Evolutionary conservation across 1,139 yeast genomes (phyloP).

Genomic region (Kluyveromyces sp.): DNA sequence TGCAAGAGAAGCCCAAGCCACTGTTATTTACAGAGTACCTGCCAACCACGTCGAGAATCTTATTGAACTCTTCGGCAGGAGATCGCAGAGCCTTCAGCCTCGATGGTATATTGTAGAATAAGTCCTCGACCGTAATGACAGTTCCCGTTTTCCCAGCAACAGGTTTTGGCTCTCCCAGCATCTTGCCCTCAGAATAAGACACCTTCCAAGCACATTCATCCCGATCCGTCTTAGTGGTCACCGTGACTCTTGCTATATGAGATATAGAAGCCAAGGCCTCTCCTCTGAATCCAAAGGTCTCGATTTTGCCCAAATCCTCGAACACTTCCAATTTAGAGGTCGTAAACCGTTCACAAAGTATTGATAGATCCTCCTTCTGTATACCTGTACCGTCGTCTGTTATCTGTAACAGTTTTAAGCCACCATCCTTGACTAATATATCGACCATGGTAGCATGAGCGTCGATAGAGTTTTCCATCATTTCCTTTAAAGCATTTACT

Average conservation of each 20-base stretch:
- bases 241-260: conserved; percentile 60
- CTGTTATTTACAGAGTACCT: conserved; percentile 72
- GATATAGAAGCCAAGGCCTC: conserved; percentile 72
- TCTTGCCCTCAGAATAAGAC: conserved; percentile 55
- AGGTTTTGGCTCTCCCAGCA: conserved; percentile 54
- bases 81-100: conserved; percentile 61
- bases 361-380: conserved; percentile 45
- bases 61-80: conserved; percentile 66
- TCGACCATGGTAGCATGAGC: conserved; percentile 62
- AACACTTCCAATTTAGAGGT: conserved; percentile 59
- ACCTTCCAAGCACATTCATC: conserved; percentile 66
- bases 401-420: conserved; percentile 53
- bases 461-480: conserved; percentile 75
- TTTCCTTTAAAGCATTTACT: conserved; percentile 72
- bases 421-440: conserved; percentile 58
- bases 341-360: conserved; percentile 59
- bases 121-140: conserved; percentile 74
- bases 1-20: conserved; percentile 70
- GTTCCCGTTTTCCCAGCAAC: conserved; percentile 89
- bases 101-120: conserved; percentile 84
- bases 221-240: conserved; percentile 60
- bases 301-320: conserved; percentile 44
- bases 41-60: conserved; percentile 76
- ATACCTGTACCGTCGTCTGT: conserved; percentile 79
- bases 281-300: conserved; percentile 75